phyloP scores from a whole-genome alignment of 176 grass and related monocot species.

The Hyparrhenia diplandra region DNA sequence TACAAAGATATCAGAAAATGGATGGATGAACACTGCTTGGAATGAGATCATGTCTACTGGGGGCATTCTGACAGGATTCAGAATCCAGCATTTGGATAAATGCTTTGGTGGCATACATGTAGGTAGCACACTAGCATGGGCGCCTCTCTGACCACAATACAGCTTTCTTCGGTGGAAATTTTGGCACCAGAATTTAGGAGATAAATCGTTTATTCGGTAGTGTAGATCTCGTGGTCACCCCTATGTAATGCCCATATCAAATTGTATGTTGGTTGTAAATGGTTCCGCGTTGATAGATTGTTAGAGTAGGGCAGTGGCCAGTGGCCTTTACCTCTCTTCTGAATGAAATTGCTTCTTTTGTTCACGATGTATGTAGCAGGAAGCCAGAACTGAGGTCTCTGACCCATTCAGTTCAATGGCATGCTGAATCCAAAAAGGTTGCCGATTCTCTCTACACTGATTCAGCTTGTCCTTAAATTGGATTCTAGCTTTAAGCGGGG shows the following conservation, averaged over 20 bases:
- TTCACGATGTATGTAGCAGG: slow-evolving; percentile 19
- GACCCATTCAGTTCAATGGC: slow-evolving; percentile 22
- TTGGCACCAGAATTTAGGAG: slow-evolving; percentile 55
- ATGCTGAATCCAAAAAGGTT: slow-evolving; percentile 25
- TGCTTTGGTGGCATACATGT: slow-evolving; percentile 27
- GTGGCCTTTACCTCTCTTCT: slow-evolving; percentile 11
- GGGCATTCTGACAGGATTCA: slow-evolving; percentile 18
- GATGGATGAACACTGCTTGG: slow-evolving; percentile 42
- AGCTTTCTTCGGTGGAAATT: slow-evolving; percentile 50
- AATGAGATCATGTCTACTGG: slow-evolving; percentile 22
- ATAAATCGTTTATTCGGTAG: slow-evolving; percentile 28
- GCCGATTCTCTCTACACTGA: background rate
- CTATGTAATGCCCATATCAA: slow-evolving; percentile 44
- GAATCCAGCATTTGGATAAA: slow-evolving; percentile 29
- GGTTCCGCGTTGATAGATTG: slow-evolving; percentile 53
- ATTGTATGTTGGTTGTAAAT: slow-evolving; percentile 59
- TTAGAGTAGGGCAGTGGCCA: slow-evolving; percentile 50
- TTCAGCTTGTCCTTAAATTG: background rate
- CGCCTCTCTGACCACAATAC: slow-evolving; percentile 41
- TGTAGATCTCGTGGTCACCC: slow-evolving; percentile 26
- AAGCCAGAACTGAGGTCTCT: slow-evolving; percentile 10
- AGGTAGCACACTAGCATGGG: slow-evolving; percentile 24
- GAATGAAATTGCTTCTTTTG: slow-evolving; percentile 30
- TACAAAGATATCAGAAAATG: slow-evolving; percentile 21
- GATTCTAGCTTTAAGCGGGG: background rate